Base-by-base conservation (phyloP, 2,329 filamentous ascomycete genomes). In the Chlorencoelia australis region DNA sequence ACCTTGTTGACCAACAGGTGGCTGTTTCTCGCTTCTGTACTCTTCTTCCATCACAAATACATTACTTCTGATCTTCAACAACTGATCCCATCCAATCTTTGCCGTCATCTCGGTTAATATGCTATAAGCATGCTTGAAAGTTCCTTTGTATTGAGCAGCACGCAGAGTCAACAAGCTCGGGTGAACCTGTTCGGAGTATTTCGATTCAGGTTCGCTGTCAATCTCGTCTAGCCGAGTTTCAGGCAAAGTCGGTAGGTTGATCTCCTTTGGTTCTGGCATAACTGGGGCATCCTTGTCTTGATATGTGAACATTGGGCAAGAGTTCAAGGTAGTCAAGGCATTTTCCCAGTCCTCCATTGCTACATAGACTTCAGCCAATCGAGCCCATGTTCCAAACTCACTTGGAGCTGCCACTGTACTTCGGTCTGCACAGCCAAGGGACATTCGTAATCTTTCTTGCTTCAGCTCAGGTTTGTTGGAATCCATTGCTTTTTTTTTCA, bases 21-120 rank as follows among this genome's bases (percentile, higher is more conserved):
- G 75, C 39, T 83, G 78, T 60, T 83, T 85, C 62, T 96, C 91
- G 39, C 80, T 82, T 32, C 91, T 78, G 57, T 98, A 98, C 59
- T 98, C 91, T 55, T 98, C 91, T 59, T 98, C 91, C 91, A 98
- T 98, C 32, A 98, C 91, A 51, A 98, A 98, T 1, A 98, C 91
- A 45, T 89, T 88, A 64, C 89, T 96, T 49, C 91, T 75, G 53
- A 93, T 94, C 60, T 86, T 93, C 34, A 98, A 67, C 15, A 98
- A 69, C 56, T 95, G 86, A 52, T 98, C 91, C 91, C 91, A 98
- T 25, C 91, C 91, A 51, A 98, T 95, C 61, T 91, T 89, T 43
- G 86, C 81, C 0, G 89, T 94, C 67, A 98, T 89, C 57, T 95
- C 89, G 0, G 91, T 96, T 43, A 98, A 68, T 21, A 98, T 81